phyloP scores from a whole-genome alignment of 176 grass and related monocot species.

The Musa acuminata region DNA sequence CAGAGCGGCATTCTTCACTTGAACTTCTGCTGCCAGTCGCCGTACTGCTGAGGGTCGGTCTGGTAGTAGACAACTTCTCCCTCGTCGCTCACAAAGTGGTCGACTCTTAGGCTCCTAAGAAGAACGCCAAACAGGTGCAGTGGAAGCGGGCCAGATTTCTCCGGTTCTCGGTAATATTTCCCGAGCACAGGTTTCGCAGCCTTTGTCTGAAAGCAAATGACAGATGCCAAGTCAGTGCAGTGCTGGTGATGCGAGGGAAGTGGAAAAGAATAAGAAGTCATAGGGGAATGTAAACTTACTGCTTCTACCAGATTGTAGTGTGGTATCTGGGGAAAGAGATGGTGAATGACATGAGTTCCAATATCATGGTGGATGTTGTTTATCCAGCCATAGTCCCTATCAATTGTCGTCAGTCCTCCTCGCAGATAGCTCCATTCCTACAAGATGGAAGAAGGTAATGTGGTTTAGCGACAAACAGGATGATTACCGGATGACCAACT shows the following conservation, averaged over 20 bases:
- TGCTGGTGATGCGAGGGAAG: background rate
- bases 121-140: conserved; percentile 46
- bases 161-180: conserved; percentile 61
- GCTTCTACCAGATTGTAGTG: too few relatives aligned
- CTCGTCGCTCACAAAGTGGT: conserved; percentile 80
- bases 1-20: background rate
- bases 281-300: background rate
- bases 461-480: too few relatives aligned
- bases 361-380: too few relatives aligned
- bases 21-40: conserved; percentile 5
- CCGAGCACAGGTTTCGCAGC: conserved; percentile 62
- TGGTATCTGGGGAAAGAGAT: too few relatives aligned
- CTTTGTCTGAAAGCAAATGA: conserved; percentile 37
- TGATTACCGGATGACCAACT: too few relatives aligned
- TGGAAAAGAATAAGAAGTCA: background rate
- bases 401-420: too few relatives aligned
- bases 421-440: too few relatives aligned
- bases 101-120: conserved; percentile 63
- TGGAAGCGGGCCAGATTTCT: conserved; percentile 70
- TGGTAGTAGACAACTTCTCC: conserved; percentile 84
- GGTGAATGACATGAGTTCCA: too few relatives aligned
- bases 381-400: too few relatives aligned
- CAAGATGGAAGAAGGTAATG: background rate
- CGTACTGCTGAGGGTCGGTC: conserved; percentile 34
- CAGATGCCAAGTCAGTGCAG: background rate